These are phyloP conservation scores for Phialophora expanda DNA, from an alignment of 2,329 filamentous ascomycete species.

Conservation along the genomic window DNA sequence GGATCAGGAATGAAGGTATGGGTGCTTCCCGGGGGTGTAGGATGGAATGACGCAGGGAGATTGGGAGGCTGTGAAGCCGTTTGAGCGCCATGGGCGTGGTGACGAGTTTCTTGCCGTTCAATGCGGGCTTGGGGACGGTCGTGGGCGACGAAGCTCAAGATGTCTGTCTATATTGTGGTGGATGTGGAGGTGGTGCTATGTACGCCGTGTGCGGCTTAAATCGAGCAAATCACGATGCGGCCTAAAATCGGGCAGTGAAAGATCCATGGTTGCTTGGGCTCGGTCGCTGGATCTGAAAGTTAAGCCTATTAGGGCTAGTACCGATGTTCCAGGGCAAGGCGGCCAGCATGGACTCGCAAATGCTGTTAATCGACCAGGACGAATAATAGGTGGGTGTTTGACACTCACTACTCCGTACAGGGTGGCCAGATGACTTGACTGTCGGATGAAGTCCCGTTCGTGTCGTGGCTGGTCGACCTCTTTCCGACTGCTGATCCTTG, in stretches of 20 bases:
- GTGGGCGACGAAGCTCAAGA: background rate
- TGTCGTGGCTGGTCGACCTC: no score
- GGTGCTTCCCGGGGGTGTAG: background rate
- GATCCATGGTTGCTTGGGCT: background rate
- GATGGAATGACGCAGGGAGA: slow-evolving; percentile 17
- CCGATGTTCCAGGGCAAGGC: background rate
- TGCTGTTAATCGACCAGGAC: no score
- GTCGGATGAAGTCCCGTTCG: no score
- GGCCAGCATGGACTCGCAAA: no score
- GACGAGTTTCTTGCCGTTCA: slow-evolving; percentile 17
- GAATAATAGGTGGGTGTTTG: no score
- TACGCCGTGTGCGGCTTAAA: background rate
- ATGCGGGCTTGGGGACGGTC: background rate
- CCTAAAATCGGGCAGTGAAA: background rate
- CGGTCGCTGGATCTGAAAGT: background rate
- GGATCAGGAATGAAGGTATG: background rate
- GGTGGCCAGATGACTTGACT: no score
- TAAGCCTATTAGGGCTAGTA: background rate
- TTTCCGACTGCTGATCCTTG: no score
- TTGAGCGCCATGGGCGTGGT: background rate
- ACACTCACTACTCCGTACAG: no score
- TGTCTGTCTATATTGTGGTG: background rate
- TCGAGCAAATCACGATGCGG: background rate
- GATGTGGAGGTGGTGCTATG: background rate
- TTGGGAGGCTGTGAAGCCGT: slow-evolving; percentile 14